Evolutionary conservation across 345 rosid species (phyloP).

Genomic region (Laguncularia racemosa): DNA sequence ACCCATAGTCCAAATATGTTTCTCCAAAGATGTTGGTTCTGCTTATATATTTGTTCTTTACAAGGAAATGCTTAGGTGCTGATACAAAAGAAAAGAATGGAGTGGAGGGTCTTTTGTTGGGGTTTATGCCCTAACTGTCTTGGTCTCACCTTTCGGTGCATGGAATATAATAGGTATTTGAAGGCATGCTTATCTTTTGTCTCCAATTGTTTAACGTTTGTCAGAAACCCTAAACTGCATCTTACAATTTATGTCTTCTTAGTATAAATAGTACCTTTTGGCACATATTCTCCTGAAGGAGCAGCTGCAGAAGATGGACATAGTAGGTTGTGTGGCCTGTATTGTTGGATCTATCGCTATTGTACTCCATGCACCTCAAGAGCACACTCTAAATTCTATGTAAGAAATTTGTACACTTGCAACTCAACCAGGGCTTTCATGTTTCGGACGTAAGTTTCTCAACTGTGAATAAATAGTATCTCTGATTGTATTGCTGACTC

Average conservation of each 20-base stretch:
- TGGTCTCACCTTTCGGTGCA: conserved; percentile 91
- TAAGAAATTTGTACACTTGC: conserved; percentile 77
- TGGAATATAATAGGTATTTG: conserved; percentile 73
- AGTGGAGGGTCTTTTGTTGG: too few relatives aligned
- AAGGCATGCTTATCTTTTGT: neutral
- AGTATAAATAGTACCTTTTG: conserved; percentile 53
- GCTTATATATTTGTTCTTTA: too few relatives aligned
- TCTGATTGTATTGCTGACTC: neutral
- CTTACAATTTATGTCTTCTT: neutral
- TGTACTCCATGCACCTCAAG: conserved; percentile 85
- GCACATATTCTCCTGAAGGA: conserved; percentile 87
- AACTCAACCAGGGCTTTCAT: conserved; percentile 60
- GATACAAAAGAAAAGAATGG: too few relatives aligned
- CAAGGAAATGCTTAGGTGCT: too few relatives aligned
- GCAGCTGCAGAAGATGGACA: conserved; percentile 61
- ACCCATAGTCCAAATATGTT: too few relatives aligned
- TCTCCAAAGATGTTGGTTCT: too few relatives aligned
- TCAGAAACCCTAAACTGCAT: too few relatives aligned
- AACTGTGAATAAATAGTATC: too few relatives aligned
- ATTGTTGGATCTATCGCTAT: conserved; percentile 82
- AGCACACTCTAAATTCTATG: conserved; percentile 70
- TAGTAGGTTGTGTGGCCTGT: conserved; percentile 83
- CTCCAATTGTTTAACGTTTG: neutral
- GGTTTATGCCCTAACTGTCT: conserved; percentile 89
- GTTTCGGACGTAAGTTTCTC: neutral